Base-by-base conservation (phyloP, 2,329 filamentous ascomycete genomes). In the Colletotrichum tanaceti region DNA sequence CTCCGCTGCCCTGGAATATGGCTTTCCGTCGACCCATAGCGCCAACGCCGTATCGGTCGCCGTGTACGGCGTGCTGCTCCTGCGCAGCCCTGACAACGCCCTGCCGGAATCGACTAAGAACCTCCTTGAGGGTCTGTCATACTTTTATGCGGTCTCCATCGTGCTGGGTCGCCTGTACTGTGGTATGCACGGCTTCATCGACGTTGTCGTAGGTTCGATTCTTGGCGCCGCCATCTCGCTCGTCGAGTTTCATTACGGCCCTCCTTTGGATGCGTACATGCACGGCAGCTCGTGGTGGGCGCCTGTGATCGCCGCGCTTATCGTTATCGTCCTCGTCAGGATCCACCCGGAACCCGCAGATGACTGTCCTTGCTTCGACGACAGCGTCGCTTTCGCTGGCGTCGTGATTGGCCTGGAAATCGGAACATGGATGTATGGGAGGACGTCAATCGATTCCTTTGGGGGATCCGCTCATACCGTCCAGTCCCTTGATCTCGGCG, bases 151-250 rank as follows among this genome's bases (percentile, higher is more conserved):
- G 41, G 81, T 89, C 14, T 98, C 95, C 32, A 98, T 99, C 75
- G 87, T 98, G 47, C 83, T 98, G 71, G 96, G 96, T 6, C 90
- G 96, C 22, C 84, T 99, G 43, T 98, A 99, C 82, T 99, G 96
- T 77, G 96, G 96, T 70, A 99, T 99, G 96, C 96, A 99, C 80
- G 96, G 96, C 13, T 97, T 98, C 80, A 85, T 96, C 50, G 96
- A 99, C 79, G 94, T 98, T 28, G 81, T 96, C 16, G 79, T 96
- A 65, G 96, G 96, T 7, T 93, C 91, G 63, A 74, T 89, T 16
- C 85, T 98, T 64, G 96, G 96, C 39, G 91, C 90, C 13, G 79
- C 86, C 59, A 87, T 91, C 71, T 86, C 85, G 28, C 77, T 86
- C 35, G 72, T 88, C 70, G 88, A 91, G 75, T 90, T 88, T 75